Base-by-base conservation (phyloP, 176 grass and related monocot genomes). In the Carex pumila region DNA sequence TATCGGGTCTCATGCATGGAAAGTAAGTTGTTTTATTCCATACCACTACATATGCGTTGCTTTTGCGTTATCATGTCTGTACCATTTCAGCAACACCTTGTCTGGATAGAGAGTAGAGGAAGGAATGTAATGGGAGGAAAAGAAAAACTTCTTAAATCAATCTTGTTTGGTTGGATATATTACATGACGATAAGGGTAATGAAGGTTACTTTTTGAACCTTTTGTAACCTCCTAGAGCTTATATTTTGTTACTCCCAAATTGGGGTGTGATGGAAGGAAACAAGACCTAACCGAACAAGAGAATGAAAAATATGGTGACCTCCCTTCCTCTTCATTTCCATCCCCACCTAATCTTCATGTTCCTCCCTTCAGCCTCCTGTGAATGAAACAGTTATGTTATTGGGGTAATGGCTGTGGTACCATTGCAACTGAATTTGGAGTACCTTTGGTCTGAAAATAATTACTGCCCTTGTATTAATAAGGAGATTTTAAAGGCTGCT, bases 1-100 rank as follows among this genome's bases (percentile, higher is more conserved):
- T 99, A 69, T 99, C 96, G 68, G 96, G 96, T 82, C 89, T 99
- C 12, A 85, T 89, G 59, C 85, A 95, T 90, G 93, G 88, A 88
- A 95, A 88, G 96, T 99, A 95, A 93, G 92, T 91, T 13, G 3
- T 50, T 73, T 49, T 52, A 22, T 73, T 52, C n/a, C 4, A 52
- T 87, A 21, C 19, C 79, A 10, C 49, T 64, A 84, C 64, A 6
- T 52, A 65, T 70, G 54, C 14, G 61, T 61, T 67, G 67, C 12
- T 64, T 87, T 56, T 71, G 69, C 53, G 18, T 12, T 22, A 22
- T 22, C 1, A 7, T 72, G 43, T 73, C 43, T 41, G 67, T 41
- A 70, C 14, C 17, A 67, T 64, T 36, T 67, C 30, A 36, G 65
- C 36, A 17, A 67, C 65, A 64, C 8, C 25, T 64, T 64, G 61